Evolutionary conservation across 257 asterid genomes (phyloP).

Genomic region (Agastache rugosa): DNA sequence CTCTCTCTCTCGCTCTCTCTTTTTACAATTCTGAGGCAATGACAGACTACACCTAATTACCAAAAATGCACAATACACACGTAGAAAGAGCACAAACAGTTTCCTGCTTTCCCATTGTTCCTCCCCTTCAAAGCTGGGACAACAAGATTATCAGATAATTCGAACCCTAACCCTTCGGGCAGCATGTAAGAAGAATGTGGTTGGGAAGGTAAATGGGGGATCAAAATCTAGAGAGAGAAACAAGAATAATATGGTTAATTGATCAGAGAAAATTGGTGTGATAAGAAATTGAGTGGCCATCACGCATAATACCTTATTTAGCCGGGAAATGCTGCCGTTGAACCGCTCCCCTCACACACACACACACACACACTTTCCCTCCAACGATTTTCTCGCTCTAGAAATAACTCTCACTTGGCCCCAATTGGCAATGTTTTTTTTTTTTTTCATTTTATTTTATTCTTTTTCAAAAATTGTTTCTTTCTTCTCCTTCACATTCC

Average conservation of each 20-base stretch:
- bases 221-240: slow-evolving; percentile 41
- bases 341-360: slow-evolving; percentile 45
- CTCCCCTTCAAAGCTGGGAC: slow-evolving; percentile 33
- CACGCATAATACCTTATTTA: slow-evolving; percentile 41
- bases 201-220: slow-evolving; percentile 34
- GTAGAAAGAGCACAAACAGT: slow-evolving; percentile 14
- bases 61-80: slow-evolving; percentile 20
- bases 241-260: slow-evolving; percentile 31
- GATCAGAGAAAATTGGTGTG: slow-evolving; percentile 35
- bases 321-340: slow-evolving; percentile 57
- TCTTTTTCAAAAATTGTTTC: too few relatives aligned
- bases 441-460: background rate
- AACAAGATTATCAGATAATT: slow-evolving; percentile 28
- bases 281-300: slow-evolving; percentile 42
- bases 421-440: background rate
- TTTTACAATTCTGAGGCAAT: slow-evolving; percentile 33
- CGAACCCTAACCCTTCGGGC: slow-evolving; percentile 40
- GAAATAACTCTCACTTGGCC: background rate
- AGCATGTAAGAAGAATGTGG: slow-evolving; percentile 38
- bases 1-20: slow-evolving; percentile 27
- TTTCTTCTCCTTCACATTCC: too few relatives aligned
- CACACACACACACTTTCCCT: background rate
- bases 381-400: slow-evolving; percentile 44
- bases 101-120: slow-evolving; percentile 38
- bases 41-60: slow-evolving; percentile 36